Percentiles rank a stretch among this genome's conserved stretches.
Evolutionary conservation across 768 basidiomycete genomes (phyloP).

Genomic region (Peribolospora baueri): DNA sequence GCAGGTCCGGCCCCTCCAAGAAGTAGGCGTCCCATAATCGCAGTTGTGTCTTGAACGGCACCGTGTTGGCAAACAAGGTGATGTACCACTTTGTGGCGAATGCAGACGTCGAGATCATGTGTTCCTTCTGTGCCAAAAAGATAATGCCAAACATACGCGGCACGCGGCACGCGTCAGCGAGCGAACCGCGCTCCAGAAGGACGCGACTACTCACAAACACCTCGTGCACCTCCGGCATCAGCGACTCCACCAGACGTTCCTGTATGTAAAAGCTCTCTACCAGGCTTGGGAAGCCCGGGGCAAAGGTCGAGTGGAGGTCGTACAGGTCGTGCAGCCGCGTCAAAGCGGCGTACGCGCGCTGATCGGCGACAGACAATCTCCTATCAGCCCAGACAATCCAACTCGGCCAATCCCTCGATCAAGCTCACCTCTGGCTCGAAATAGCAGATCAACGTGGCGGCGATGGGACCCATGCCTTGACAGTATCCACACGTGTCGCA

Average conservation of each 20-base stretch:
- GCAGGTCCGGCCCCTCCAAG: conserved; percentile 68
- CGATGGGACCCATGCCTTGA: conserved; percentile 96
- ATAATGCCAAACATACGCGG: not conserved
- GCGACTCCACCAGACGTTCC: conserved; percentile 58
- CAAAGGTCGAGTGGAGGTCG: conserved; percentile 64
- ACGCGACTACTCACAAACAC: conserved; percentile 33
- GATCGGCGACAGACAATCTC: not conserved
- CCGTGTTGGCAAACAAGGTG: conserved; percentile 80
- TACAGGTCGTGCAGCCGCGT: conserved; percentile 77
- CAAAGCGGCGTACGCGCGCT: conserved; percentile 54
- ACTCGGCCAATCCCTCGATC: not conserved
- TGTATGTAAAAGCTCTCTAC: conserved; percentile 90
- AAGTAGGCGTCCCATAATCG: conserved; percentile 86
- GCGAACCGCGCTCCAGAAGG: not conserved
- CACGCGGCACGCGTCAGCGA: not conserved
- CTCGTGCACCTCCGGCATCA: conserved; percentile 71
- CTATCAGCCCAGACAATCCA: not conserved
- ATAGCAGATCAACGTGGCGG: conserved; percentile 80
- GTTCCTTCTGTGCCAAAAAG: conserved; percentile 28
- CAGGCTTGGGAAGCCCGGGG: conserved; percentile 83
- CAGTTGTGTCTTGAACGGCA: conserved; percentile 84
- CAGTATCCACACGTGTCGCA: conserved; percentile 80
- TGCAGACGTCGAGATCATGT: conserved; percentile 74
- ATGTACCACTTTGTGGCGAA: conserved; percentile 99
- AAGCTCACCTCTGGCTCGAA: conserved; percentile 47